Conservation (phyloP, 257 asterid genomes). For the Plectranthus barbatus region DNA sequence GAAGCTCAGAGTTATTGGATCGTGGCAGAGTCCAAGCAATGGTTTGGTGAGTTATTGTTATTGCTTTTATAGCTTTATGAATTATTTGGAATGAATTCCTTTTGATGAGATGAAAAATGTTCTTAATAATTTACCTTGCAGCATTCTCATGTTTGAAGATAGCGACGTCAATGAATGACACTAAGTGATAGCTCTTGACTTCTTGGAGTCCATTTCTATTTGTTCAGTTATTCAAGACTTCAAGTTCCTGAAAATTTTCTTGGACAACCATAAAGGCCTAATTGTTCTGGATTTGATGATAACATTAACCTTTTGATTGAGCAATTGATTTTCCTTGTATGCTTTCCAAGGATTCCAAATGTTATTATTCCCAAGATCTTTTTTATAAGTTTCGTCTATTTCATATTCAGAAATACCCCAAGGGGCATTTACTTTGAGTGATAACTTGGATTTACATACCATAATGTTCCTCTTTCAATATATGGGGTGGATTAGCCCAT, state of each 20-base stretch:
- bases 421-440: too few species aligned
- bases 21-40: constrained; percentile 82
- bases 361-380: not conserved
- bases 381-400: not conserved
- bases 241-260: not conserved
- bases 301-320: not conserved
- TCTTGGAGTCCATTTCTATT: not conserved
- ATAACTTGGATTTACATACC: too few species aligned
- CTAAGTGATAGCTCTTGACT: not conserved
- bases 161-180: not conserved
- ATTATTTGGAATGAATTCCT: not conserved
- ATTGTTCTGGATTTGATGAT: not conserved
- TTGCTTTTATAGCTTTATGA: not conserved
- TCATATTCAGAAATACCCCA: not conserved
- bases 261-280: not conserved
- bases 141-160: constrained; percentile 12
- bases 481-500: too few species aligned
- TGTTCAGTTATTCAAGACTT: not conserved
- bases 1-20: constrained; percentile 97
- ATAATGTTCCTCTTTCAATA: too few species aligned
- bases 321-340: not conserved
- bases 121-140: not conserved
- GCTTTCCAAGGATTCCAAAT: not conserved
- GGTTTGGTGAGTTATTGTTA: constrained; percentile 70
- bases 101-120: not conserved